A percentile compares a stretch with the other conserved stretches of the same genome.
phyloP scores from a whole-genome alignment of 306 rosid genomes.

The Glycyrrhiza uralensis region DNA sequence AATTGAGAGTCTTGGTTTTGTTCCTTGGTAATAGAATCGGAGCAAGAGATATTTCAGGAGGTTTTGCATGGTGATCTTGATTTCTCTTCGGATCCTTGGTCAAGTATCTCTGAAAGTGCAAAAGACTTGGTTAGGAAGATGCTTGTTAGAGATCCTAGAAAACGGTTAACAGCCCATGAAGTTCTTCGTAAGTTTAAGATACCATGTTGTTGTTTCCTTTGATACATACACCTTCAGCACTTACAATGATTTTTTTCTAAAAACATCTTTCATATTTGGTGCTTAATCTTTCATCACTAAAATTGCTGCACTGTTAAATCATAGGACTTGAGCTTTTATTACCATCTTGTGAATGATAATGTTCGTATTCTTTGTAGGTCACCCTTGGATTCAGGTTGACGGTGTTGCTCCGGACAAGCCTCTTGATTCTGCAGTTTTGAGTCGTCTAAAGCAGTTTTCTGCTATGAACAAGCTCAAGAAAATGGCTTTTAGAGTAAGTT shows the following conservation, averaged over 20 bases:
- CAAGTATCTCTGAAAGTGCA: slow-evolving; percentile 68
- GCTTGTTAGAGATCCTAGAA: slow-evolving; percentile 70
- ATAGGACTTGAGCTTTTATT: not conserved
- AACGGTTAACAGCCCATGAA: slow-evolving; percentile 64
- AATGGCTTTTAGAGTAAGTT: slow-evolving; percentile 73
- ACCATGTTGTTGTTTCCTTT: too few species aligned
- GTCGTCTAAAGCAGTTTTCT: slow-evolving; percentile 76
- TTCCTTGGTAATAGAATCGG: slow-evolving; percentile 49
- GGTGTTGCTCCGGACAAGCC: slow-evolving; percentile 74
- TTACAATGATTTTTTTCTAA: too few species aligned
- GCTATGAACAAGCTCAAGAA: slow-evolving; percentile 77
- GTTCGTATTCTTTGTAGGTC: slow-evolving; percentile 47
- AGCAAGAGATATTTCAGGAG: slow-evolving; percentile 59
- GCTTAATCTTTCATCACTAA: not conserved
- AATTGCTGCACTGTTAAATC: not conserved
- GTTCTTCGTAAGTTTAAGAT: slow-evolving; percentile 80
- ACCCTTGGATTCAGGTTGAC: slow-evolving; percentile 82
- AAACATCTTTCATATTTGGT: not conserved
- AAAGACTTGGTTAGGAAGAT: slow-evolving; percentile 70
- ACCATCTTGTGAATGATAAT: not conserved
- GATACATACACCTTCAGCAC: too few species aligned
- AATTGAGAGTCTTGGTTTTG: not conserved
- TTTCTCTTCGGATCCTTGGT: slow-evolving; percentile 83
- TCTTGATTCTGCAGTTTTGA: slow-evolving; percentile 66
- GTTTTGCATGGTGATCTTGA: slow-evolving; percentile 67